These are phyloP conservation scores for Pseudisothecium myosuroides DNA, from an alignment of 225 moss, liverwort and hornwort genomes.

Conservation along the genomic window DNA sequence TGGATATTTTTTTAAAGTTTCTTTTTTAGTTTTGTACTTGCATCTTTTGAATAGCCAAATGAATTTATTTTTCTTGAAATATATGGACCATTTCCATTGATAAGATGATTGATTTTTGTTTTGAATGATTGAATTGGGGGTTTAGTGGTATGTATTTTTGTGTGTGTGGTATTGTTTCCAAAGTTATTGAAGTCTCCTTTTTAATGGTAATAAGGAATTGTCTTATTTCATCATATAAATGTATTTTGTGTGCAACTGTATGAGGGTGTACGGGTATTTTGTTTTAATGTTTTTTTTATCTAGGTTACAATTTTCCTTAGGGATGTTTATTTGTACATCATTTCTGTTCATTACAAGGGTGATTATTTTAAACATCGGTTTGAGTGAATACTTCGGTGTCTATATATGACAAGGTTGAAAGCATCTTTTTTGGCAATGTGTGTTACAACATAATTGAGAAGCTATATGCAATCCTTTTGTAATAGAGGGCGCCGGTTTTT, in stretches of 20 bases:
- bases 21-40: not conserved
- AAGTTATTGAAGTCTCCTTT: not conserved
- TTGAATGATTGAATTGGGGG: rapidly evolving
- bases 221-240: not conserved
- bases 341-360: no score
- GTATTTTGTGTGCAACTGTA: not conserved
- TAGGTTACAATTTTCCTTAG: rapidly evolving
- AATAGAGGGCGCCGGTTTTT: not conserved
- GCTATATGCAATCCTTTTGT: not conserved
- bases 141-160: not conserved
- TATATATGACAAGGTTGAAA: not conserved
- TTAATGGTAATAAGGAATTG: not conserved
- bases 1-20: not conserved
- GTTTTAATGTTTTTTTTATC: not conserved
- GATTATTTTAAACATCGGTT: no score
- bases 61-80: no score
- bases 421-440: not conserved
- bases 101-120: no score
- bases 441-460: not conserved
- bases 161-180: not conserved
- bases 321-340: no score
- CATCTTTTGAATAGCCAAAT: not conserved
- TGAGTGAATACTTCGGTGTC: no score
- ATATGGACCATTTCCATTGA: no score
- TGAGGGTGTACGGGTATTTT: no score